Evolutionary conservation across 2,329 filamentous ascomycete genomes (phyloP), one percentile per base, ranked within the genome.

Genomic region (Rhynchosporium graminicola): DNA sequence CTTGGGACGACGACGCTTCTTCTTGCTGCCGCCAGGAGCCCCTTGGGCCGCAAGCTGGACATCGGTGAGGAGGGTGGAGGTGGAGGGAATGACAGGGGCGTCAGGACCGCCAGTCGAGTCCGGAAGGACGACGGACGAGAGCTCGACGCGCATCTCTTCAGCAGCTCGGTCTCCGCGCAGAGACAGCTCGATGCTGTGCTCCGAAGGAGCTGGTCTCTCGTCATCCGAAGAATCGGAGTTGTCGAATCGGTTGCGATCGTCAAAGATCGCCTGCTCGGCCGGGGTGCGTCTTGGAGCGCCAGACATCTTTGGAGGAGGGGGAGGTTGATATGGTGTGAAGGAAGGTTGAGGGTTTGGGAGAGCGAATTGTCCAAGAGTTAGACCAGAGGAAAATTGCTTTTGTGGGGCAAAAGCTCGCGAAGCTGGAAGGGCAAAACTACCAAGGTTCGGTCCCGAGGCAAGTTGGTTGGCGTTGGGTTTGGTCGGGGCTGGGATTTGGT

Each of bases 1-100:
- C 51, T 54, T 54, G 20, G 36, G 51, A 20, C 51, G 36, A 26
- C 51, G 38, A 5, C 51, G 36, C 36, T 54, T 54, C 51, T 54
- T 54, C 20, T 54, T 54, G 33, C 38, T 54, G 33, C 51, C 38
- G 36, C 38, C 13, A 36, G 33, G 33, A 15, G 33, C 10, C n/a
- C 28, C 51, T 12, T 42, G 51, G 4, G 15, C 36, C 5, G 51
- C 51, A 36, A 54, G n/a, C 9, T 54, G 51, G 28, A 54, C 36
- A 4, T 54, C n/a, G 10, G 51, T 54, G 51, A 54, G 36, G 2
- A 36, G 51, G 1, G 20, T 54, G 12, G 51, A n/a, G 12, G 20
- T 40, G 9, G 51, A 54, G 10, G 51, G 51, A 7, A 38, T 10
- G 9, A 54, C 3, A 3, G 20, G 10, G 7, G 36, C 20, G 28